Evolutionary conservation across 2,329 filamentous ascomycete genomes (phyloP).

Genomic region (Exophiala xenobiotica): DNA sequence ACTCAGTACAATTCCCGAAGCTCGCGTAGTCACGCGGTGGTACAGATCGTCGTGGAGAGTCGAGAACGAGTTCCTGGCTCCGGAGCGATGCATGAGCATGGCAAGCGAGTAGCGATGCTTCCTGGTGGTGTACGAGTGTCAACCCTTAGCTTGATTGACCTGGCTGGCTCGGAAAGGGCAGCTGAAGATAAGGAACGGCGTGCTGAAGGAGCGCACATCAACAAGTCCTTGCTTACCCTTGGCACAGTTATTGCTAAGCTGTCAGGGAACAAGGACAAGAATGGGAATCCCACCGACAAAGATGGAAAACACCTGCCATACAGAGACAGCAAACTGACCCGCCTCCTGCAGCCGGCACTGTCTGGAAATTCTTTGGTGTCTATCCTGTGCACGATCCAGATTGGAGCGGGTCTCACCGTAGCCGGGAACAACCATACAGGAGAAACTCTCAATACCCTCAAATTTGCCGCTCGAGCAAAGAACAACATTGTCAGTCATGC

Average conservation of each 20-base stretch:
- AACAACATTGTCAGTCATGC: slow-evolving; percentile 98
- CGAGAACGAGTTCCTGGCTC: slow-evolving; percentile 73
- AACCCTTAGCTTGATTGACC: slow-evolving; percentile 89
- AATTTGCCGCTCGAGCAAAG: slow-evolving; percentile 93
- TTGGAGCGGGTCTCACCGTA: slow-evolving; percentile 71
- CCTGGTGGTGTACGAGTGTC: slow-evolving; percentile 94
- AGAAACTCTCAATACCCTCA: slow-evolving; percentile 93
- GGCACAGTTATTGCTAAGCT: slow-evolving; percentile 92
- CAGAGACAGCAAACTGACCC: slow-evolving; percentile 93
- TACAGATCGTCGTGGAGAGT: slow-evolving; percentile 97
- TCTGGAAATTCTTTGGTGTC: slow-evolving; percentile 94
- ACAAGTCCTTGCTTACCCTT: slow-evolving; percentile 92
- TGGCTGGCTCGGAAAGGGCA: slow-evolving; percentile 93
- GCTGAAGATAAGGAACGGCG: slow-evolving; percentile 92
- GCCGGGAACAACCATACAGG: slow-evolving; percentile 74
- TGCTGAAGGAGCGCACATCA: slow-evolving; percentile 95
- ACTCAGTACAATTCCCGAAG: slow-evolving; percentile 97
- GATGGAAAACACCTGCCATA: slow-evolving; percentile 93
- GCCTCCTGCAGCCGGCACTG: slow-evolving; percentile 85
- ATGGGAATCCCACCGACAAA: slow-evolving; percentile 69
- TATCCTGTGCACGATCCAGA: slow-evolving; percentile 94
- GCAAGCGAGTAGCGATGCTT: slow-evolving; percentile 65
- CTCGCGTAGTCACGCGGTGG: slow-evolving; percentile 95
- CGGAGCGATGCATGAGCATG: slow-evolving; percentile 50
- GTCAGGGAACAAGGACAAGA: slow-evolving; percentile 85